A percentile compares a stretch with the other conserved stretches of the same genome.
Conservation (phyloP, 2,329 filamentous ascomycete genomes). For the Aschersonia sp. region DNA sequence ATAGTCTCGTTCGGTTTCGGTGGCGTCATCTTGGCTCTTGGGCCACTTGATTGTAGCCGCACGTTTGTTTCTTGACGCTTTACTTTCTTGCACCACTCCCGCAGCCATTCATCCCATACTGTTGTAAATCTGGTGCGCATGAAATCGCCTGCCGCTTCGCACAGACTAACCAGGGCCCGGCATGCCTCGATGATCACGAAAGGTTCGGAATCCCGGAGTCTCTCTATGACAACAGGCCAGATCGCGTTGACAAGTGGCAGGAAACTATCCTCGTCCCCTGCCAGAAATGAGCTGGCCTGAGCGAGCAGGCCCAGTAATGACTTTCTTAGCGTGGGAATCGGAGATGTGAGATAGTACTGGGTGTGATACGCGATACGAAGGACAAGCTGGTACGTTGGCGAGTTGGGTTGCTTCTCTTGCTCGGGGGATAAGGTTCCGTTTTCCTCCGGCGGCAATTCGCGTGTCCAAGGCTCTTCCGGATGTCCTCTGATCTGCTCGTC, state of each 20-base stretch:
- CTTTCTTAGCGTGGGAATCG: slow-evolving; percentile 63
- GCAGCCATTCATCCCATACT: slow-evolving; percentile 49
- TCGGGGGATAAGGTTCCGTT: slow-evolving; percentile 17
- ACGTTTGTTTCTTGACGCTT: slow-evolving; percentile 22
- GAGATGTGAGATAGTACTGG: slow-evolving; percentile 80
- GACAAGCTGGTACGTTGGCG: slow-evolving; percentile 68
- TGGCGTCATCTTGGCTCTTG: background rate
- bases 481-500: slow-evolving; percentile 10
- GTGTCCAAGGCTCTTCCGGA: slow-evolving; percentile 22
- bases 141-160: slow-evolving; percentile 64
- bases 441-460: slow-evolving; percentile 18
- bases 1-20: slow-evolving; percentile 7
- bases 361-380: slow-evolving; percentile 70
- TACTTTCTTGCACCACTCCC: slow-evolving; percentile 29
- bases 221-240: slow-evolving; percentile 69
- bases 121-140: slow-evolving; percentile 60
- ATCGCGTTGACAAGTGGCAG: slow-evolving; percentile 79
- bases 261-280: slow-evolving; percentile 67
- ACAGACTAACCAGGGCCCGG: slow-evolving; percentile 53
- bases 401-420: slow-evolving; percentile 47
- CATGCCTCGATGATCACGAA: slow-evolving; percentile 60
- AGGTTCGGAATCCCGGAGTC: slow-evolving; percentile 50
- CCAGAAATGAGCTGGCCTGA: slow-evolving; percentile 58
- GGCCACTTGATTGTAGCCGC: background rate
- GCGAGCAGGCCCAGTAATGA: slow-evolving; percentile 65